These are phyloP conservation scores for Chenopodium berlandieri DNA, from an alignment of 148 eudicot species.

Conservation along the genomic window DNA sequence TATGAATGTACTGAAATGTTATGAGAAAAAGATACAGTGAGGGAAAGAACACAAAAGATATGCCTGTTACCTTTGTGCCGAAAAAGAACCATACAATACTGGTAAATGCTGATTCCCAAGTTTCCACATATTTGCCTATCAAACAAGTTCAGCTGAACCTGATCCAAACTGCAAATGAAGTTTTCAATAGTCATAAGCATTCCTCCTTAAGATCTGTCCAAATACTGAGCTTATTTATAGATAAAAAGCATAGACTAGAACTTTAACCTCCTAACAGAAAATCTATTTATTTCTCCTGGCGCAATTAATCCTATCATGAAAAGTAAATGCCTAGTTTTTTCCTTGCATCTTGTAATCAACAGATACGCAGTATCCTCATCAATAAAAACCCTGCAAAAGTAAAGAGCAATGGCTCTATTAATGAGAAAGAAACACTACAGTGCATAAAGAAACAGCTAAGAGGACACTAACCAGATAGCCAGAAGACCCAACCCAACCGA, in stretches of 20 bases:
- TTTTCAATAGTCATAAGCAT: constrained; percentile 23
- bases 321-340: constrained; percentile 52
- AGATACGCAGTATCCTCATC: constrained; percentile 36
- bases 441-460: background rate
- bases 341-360: constrained; percentile 42
- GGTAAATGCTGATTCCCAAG: constrained; percentile 41
- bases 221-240: background rate
- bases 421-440: background rate
- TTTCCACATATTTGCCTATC: constrained; percentile 47
- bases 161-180: constrained; percentile 67
- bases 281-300: constrained; percentile 24
- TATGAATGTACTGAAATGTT: background rate
- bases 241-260: background rate
- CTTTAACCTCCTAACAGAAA: constrained; percentile 44
- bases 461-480: constrained; percentile 49
- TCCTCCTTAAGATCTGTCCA: background rate
- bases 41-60: constrained; percentile 2
- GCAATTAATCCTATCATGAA: constrained; percentile 39
- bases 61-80: constrained; percentile 38
- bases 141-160: constrained; percentile 51
- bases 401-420: background rate
- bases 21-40: background rate
- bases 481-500: constrained; percentile 68
- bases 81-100: constrained; percentile 65
- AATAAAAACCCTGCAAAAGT: constrained; percentile 38